These are phyloP conservation scores for Parsonsia alboflavescens DNA, from an alignment of 257 asterid genomes.

Conservation along the genomic window DNA sequence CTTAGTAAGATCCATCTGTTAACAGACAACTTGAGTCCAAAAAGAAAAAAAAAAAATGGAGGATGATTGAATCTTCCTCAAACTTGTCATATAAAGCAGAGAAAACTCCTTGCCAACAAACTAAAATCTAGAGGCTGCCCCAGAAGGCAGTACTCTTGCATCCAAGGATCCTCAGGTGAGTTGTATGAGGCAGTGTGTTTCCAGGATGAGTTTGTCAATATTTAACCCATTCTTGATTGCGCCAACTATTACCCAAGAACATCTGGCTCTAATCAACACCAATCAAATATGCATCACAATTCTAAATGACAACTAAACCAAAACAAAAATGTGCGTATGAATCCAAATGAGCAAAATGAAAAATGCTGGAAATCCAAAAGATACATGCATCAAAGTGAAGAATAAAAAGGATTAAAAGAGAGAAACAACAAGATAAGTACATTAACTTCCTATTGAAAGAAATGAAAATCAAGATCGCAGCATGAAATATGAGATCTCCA, in stretches of 20 bases:
- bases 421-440: not conserved
- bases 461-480: not conserved
- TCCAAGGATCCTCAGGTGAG: not conserved
- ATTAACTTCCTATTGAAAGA: not conserved
- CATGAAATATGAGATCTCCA: not conserved
- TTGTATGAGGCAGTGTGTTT: not conserved
- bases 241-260: not conserved
- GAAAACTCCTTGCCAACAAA: not conserved
- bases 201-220: not conserved
- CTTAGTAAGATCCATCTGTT: not conserved
- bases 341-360: not conserved
- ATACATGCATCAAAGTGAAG: not conserved
- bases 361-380: not conserved
- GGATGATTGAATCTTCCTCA: not conserved
- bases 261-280: not conserved
- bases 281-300: not conserved
- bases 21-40: not conserved
- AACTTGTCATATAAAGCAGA: not conserved
- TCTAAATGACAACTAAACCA: not conserved
- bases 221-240: not conserved
- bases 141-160: not conserved
- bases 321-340: not conserved
- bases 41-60: not conserved
- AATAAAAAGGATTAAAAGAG: not conserved
- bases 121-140: not conserved